Conservation (phyloP, 2,329 filamentous ascomycete species). For the Fusarium denticulatum region DNA sequence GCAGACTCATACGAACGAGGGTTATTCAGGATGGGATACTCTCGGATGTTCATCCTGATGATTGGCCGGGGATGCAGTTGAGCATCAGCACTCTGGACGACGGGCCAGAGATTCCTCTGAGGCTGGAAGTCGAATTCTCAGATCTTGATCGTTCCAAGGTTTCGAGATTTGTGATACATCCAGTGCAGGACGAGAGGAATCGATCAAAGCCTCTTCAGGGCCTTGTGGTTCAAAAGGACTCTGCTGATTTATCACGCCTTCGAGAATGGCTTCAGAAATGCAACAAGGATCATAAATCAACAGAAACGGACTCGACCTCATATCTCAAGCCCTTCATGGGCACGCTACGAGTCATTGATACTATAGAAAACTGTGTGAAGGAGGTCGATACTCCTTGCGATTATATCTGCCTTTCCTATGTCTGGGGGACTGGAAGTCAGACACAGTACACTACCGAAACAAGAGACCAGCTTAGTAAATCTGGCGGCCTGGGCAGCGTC, state of each 20-base stretch:
- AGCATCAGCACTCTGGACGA: constrained; percentile 4
- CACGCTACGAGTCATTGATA: constrained; percentile 3
- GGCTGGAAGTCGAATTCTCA: constrained; percentile 7
- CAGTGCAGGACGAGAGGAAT: background rate
- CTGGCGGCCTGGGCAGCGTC: background rate
- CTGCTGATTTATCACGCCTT: background rate
- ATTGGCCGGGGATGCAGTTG: background rate
- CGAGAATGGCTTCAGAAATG: background rate
- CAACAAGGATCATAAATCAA: background rate
- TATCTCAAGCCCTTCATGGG: background rate
- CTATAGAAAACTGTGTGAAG: background rate
- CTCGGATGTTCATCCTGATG: background rate
- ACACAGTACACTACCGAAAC: constrained; percentile 19
- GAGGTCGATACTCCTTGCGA: constrained; percentile 1
- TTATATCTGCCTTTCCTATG: constrained; percentile 18
- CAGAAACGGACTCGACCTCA: background rate
- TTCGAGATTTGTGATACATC: background rate
- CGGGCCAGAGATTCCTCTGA: background rate
- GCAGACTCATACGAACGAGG: background rate
- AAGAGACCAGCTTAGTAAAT: background rate
- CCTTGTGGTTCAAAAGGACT: background rate
- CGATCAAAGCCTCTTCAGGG: background rate
- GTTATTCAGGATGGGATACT: background rate
- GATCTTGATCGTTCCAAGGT: background rate
- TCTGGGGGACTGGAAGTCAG: constrained; percentile 23